Evolutionary conservation across 306 rosid genomes (phyloP).

Genomic region (Sindora glabra): DNA sequence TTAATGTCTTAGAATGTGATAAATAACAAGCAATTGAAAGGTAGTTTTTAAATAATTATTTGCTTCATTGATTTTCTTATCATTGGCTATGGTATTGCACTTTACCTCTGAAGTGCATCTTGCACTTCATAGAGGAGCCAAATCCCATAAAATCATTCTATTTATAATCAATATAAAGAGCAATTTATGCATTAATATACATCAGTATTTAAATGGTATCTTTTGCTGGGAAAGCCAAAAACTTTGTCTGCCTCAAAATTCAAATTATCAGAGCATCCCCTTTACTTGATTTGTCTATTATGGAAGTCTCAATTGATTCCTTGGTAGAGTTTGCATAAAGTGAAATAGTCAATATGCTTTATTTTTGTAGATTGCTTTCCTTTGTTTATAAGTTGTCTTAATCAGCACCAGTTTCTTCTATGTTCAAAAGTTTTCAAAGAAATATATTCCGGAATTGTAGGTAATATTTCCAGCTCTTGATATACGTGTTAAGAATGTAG

Average conservation of each 20-base stretch:
- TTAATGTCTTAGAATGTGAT: too few relatives aligned
- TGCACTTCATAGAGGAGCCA: too few relatives aligned
- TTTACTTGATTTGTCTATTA: constrained; percentile 2
- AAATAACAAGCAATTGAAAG: too few relatives aligned
- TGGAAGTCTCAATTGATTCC: background rate
- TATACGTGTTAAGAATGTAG: constrained; percentile 98
- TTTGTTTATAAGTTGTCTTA: background rate
- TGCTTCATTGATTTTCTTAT: too few relatives aligned
- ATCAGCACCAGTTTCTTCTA: constrained; percentile 10
- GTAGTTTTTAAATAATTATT: too few relatives aligned
- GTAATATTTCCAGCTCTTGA: constrained; percentile 97
- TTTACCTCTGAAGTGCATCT: too few relatives aligned
- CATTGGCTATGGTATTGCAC: too few relatives aligned
- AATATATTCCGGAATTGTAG: constrained; percentile 38
- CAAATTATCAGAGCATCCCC: background rate
- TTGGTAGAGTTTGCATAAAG: background rate
- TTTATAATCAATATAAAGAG: too few relatives aligned
- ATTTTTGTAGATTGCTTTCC: background rate
- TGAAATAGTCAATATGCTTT: constrained; percentile 2
- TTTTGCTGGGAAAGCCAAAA: background rate
- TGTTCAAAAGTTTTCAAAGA: constrained; percentile 13
- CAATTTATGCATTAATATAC: too few relatives aligned
- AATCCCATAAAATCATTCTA: background rate
- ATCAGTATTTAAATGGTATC: background rate
- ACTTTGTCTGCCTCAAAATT: background rate